Evolutionary conservation across 768 basidiomycete genomes (phyloP).

Genomic region (Cytidiella melzeri): DNA sequence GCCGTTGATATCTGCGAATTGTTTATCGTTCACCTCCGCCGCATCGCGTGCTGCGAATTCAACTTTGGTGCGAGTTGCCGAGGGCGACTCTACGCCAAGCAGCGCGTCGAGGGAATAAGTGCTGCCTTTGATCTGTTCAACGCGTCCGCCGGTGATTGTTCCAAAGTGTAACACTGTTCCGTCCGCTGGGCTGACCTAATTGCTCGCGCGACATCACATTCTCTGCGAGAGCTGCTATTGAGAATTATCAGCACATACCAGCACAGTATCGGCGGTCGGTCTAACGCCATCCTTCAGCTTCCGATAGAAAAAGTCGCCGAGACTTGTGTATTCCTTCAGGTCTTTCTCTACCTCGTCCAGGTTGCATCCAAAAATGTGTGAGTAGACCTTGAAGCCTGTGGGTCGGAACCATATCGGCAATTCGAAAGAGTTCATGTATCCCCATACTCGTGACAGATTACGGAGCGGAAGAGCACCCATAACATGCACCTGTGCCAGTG

Average conservation of each 20-base stretch:
- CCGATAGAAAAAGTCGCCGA: constrained; percentile 97
- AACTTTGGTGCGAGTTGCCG: constrained; percentile 33
- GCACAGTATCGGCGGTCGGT: constrained; percentile 67
- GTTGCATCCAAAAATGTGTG: constrained; percentile 89
- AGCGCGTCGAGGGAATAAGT: constrained; percentile 95
- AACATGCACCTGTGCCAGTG: constrained; percentile 94
- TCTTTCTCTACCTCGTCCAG: constrained; percentile 85
- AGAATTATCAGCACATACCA: constrained; percentile 41
- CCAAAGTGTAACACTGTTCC: constrained; percentile 92
- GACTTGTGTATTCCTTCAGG: constrained; percentile 69
- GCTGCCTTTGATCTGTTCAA: constrained; percentile 97
- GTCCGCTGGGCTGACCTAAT: constrained; percentile 88
- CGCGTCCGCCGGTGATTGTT: constrained; percentile 64
- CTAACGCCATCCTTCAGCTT: constrained; percentile 75
- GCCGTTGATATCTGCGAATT: constrained; percentile 96
- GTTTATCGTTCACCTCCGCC: constrained; percentile 70
- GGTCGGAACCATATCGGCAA: constrained; percentile 96
- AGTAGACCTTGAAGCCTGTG: constrained; percentile 79
- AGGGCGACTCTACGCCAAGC: constrained; percentile 64
- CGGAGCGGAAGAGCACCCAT: constrained; percentile 91
- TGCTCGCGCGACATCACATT: too few species aligned
- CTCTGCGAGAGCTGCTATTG: constrained; percentile 1
- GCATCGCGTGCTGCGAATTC: constrained; percentile 42
- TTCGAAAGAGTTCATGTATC: constrained; percentile 88
- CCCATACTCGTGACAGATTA: constrained; percentile 96